A percentile compares a stretch with the other conserved stretches of the same genome.
phyloP scores from a whole-genome alignment of 148 eudicot species.

The Heliamphora exappendiculata region DNA sequence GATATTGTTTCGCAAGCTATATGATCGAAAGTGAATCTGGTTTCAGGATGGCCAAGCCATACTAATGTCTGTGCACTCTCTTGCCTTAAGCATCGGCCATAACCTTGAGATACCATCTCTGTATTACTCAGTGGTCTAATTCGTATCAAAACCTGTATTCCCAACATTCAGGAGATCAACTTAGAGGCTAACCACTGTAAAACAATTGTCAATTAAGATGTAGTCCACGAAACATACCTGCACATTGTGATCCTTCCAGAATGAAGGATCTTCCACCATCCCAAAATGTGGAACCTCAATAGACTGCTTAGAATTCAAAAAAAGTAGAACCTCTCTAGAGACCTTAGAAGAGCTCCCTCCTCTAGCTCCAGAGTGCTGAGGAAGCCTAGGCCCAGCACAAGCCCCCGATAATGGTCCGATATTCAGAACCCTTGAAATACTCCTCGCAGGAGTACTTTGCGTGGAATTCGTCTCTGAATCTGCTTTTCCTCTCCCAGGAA shows the following conservation, averaged over 20 bases:
- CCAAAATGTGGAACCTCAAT: slow-evolving; percentile 40
- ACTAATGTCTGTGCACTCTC: slow-evolving; percentile 49
- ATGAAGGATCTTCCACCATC: slow-evolving; percentile 50
- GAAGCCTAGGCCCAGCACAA: slow-evolving; percentile 18
- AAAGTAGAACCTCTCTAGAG: slow-evolving; percentile 27
- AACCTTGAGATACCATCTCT: slow-evolving; percentile 44
- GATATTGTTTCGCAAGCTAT: slow-evolving; percentile 51
- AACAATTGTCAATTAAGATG: neutral
- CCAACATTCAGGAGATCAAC: neutral
- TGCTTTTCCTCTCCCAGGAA: slow-evolving; percentile 22
- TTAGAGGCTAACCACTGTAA: neutral
- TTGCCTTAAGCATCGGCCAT: slow-evolving; percentile 50
- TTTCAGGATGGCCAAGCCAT: slow-evolving; percentile 67
- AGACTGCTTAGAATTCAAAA: slow-evolving; percentile 17
- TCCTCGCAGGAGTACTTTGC: slow-evolving; percentile 42
- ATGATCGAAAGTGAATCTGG: slow-evolving; percentile 65
- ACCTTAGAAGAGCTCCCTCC: slow-evolving; percentile 29
- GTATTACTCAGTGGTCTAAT: slow-evolving; percentile 43
- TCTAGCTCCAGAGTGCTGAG: slow-evolving; percentile 20
- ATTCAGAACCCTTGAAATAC: slow-evolving; percentile 20
- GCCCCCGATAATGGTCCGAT: slow-evolving; percentile 16
- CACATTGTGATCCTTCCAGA: slow-evolving; percentile 72
- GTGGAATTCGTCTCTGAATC: slow-evolving; percentile 37
- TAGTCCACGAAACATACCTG: slow-evolving; percentile 28
- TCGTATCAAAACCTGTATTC: slow-evolving; percentile 51